phyloP scores from a whole-genome alignment of 306 rosid species.

The Cicer bijugum region DNA sequence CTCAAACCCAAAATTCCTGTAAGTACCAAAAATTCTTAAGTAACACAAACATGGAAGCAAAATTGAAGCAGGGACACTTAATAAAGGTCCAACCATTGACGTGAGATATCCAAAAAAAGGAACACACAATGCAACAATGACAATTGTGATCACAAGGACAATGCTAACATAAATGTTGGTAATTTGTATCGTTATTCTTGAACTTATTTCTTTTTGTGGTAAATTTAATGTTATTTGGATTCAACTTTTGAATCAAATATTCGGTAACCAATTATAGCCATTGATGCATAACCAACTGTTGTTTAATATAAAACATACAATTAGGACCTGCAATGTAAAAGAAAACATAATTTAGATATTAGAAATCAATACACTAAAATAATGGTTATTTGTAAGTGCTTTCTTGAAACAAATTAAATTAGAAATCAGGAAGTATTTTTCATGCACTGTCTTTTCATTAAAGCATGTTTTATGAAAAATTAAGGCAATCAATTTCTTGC shows the following conservation, averaged over 20 bases:
- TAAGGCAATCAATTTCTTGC: too few relatives aligned
- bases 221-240: slow-evolving; percentile 75
- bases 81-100: slow-evolving; percentile 74
- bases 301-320: slow-evolving; percentile 60
- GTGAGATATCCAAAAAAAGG: slow-evolving; percentile 65
- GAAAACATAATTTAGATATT: not conserved
- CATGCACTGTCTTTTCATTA: too few relatives aligned
- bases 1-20: slow-evolving; percentile 47
- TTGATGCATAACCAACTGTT: slow-evolving; percentile 64
- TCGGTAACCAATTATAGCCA: slow-evolving; percentile 73
- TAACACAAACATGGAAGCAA: slow-evolving; percentile 71
- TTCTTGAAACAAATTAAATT: too few relatives aligned
- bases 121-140: slow-evolving; percentile 51
- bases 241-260: slow-evolving; percentile 65
- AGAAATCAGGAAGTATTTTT: too few relatives aligned
- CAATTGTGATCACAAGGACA: slow-evolving; percentile 53
- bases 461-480: too few relatives aligned
- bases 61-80: slow-evolving; percentile 66
- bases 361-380: not conserved
- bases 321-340: slow-evolving; percentile 58
- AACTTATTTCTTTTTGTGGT: slow-evolving; percentile 61
- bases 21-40: slow-evolving; percentile 65
- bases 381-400: too few relatives aligned
- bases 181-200: slow-evolving; percentile 70
- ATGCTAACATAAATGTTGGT: slow-evolving; percentile 50